Base-by-base conservation (phyloP, 805 yeast genomes). In the Cyberlindnera bimundalis region DNA sequence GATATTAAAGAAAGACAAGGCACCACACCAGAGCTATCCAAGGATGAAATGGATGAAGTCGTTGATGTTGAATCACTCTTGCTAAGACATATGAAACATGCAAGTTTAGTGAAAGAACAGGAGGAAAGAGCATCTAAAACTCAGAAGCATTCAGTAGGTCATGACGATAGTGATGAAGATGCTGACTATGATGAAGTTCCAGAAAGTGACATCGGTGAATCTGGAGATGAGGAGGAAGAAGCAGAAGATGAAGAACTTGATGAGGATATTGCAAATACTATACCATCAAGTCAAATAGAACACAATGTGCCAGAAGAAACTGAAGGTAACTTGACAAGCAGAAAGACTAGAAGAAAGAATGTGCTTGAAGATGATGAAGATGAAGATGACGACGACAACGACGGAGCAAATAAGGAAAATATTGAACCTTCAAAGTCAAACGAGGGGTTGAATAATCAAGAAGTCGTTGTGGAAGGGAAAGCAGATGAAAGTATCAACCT, bases 1-100 rank as follows among this genome's bases (percentile, higher is more conserved):
- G 38, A 43, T 57, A 76, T 48, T 76, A 75, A 47, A 65, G 73
- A 42, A 66, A 80, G 48, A 74, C 65, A 21, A 23, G 30, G 17
- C 3, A 29, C 14, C 16, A 25, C 25, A 3, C 43, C 43, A 17
- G 40, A 39, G 17, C 5, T 43, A 21, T 18, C 37, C 5, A 35
- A 38, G 29, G 37, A 31, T 14, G 46, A 43, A 26, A 30, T 43
- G n/a, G 43, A 39, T 21, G 29, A 53, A 14, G 51, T 43, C 13
- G 21, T 46, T 13, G 50, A 53, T 27, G 53, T 55, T 17, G 60
- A 53, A 29, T 47, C 45, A 10, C 40, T 55, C 6, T 34, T 56
- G 37, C 45, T 50, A 26, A 52, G 35, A 29, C 55, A 55, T 27
- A 43, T 53, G 18, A 52, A 48, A 20, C 48, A 45, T 20, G 53